A percentile compares a stretch with the other conserved stretches of the same genome.
Conservation (phyloP, 306 rosid genomes). For the Trichosanthes truncata region DNA sequence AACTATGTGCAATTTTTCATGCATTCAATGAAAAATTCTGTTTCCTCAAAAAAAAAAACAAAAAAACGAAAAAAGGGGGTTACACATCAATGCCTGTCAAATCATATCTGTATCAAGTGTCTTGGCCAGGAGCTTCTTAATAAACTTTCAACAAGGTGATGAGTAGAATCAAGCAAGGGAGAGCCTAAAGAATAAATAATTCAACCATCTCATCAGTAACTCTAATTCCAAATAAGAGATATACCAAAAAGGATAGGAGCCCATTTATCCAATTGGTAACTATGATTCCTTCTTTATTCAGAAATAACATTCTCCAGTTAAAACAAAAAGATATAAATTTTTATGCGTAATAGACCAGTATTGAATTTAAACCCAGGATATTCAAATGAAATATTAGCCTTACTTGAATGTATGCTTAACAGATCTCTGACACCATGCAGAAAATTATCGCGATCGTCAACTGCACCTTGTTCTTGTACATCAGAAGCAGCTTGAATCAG, state of each 20-base stretch:
- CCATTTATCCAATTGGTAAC: background rate
- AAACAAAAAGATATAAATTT: background rate
- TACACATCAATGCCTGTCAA: background rate
- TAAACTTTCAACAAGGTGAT: background rate
- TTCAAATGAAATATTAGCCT: slow-evolving; percentile 13
- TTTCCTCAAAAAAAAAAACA: background rate
- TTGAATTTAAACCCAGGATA: background rate
- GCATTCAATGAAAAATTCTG: background rate
- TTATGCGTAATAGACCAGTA: background rate
- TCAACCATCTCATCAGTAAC: background rate
- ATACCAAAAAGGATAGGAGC: background rate
- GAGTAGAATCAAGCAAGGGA: background rate
- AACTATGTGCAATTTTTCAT: background rate
- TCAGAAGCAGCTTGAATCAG: slow-evolving; percentile 90
- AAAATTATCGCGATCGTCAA: slow-evolving; percentile 84
- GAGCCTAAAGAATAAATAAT: background rate
- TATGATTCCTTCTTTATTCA: background rate
- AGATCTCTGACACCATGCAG: slow-evolving; percentile 96
- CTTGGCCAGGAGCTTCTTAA: background rate
- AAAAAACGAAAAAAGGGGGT: background rate
- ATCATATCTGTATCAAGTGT: background rate
- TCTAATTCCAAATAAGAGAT: background rate
- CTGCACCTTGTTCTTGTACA: slow-evolving; percentile 93
- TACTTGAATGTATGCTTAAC: slow-evolving; percentile 85
- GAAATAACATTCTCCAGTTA: background rate